Conservation (phyloP, 1,284 basidiomycete species). For the Dichomitus squalens region DNA sequence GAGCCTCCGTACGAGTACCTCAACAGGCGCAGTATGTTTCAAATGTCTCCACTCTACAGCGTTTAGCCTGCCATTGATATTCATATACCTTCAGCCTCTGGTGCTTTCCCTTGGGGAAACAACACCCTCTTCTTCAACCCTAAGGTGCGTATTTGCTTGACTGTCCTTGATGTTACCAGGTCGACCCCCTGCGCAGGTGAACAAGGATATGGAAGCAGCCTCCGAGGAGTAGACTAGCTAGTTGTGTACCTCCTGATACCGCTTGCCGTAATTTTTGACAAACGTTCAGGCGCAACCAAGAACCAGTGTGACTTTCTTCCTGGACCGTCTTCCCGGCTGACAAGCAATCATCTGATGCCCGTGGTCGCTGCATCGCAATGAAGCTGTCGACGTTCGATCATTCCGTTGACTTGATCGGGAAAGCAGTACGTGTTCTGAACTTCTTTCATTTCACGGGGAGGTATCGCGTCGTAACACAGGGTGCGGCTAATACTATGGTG, state of each 20-base stretch:
- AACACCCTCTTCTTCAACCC: conserved; percentile 84
- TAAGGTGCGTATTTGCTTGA: conserved; percentile 46
- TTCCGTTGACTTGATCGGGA: too few species aligned
- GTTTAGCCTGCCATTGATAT: neutral
- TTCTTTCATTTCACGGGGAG: neutral
- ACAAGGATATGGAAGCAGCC: conserved; percentile 59
- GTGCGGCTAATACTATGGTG: neutral
- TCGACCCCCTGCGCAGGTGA: conserved; percentile 41
- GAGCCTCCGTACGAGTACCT: conserved; percentile 75
- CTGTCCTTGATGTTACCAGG: neutral
- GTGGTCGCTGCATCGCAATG: neutral
- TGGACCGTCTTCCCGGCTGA: too few species aligned
- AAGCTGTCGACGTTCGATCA: neutral
- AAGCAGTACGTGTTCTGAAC: neutral
- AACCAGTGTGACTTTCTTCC: too few species aligned
- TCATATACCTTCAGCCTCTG: conserved; percentile 37
- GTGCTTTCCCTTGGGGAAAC: conserved; percentile 76
- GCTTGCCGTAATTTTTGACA: neutral
- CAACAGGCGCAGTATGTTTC: conserved; percentile 56
- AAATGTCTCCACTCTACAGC: neutral
- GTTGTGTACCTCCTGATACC: neutral
- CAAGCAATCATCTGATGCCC: neutral
- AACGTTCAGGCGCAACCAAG: neutral
- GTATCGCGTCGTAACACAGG: neutral
- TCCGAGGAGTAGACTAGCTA: conserved; percentile 35